Conservation (phyloP, 441 rosid species). For the Gossypium lobatum region DNA sequence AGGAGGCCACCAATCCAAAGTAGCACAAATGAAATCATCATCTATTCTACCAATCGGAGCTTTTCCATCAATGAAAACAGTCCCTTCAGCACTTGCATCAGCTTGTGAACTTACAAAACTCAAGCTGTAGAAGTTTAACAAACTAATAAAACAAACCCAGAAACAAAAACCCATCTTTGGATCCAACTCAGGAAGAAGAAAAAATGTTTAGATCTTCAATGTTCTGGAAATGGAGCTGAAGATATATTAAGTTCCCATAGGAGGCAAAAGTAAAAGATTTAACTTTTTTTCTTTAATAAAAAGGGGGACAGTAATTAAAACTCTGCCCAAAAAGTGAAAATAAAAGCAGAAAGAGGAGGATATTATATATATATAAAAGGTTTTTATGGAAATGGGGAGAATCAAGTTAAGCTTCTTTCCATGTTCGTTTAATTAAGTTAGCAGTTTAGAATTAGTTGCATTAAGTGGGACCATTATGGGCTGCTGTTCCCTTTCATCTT, state of each 20-base stretch:
- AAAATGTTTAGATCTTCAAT: constrained; percentile 17
- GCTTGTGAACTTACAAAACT: constrained; percentile 23
- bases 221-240: constrained; percentile 20
- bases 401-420: constrained; percentile 8
- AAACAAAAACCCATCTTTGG: constrained; percentile 40
- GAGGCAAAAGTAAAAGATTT: constrained; percentile 3
- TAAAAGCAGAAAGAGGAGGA: constrained; percentile 1
- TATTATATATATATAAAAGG: background rate
- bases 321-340: background rate
- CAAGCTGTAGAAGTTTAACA: constrained; percentile 13
- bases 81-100: constrained; percentile 30
- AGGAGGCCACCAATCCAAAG: constrained; percentile 99
- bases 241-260: constrained; percentile 5
- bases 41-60: constrained; percentile 62
- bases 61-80: constrained; percentile 48
- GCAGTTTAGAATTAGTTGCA: constrained; percentile 16
- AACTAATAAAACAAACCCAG: constrained; percentile 21
- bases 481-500: background rate
- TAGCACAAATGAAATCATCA: constrained; percentile 86
- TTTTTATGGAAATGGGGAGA: background rate
- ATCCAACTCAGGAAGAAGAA: background rate
- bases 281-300: background rate
- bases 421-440: background rate
- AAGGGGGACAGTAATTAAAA: background rate
- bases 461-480: background rate